A percentile compares a stretch with the other conserved stretches of the same genome.
Evolutionary conservation across 768 basidiomycete genomes (phyloP).

Genomic region (Crassisporium funariophilum): DNA sequence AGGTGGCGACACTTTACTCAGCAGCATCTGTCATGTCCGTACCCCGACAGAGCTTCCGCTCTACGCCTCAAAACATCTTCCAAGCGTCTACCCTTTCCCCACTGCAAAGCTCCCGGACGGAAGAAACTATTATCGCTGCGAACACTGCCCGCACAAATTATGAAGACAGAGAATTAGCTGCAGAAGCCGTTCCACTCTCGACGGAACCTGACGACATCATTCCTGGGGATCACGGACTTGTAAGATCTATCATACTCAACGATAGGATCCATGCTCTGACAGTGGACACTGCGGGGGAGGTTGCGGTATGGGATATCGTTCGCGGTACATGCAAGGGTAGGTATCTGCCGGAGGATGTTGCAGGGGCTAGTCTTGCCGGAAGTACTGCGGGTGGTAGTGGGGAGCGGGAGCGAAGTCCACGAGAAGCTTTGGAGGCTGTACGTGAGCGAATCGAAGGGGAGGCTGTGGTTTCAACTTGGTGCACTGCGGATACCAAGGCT

Average conservation of each 20-base stretch:
- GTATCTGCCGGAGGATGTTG: conserved; percentile 67
- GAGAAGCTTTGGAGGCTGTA: conserved; percentile 86
- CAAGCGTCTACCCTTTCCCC: conserved; percentile 22
- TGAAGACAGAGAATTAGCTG: conserved; percentile 78
- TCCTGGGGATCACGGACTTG: conserved; percentile 76
- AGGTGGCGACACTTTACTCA: conserved; percentile 86
- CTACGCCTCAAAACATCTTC: conserved; percentile 30
- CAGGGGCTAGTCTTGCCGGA: conserved; percentile 51
- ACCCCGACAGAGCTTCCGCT: conserved; percentile 26
- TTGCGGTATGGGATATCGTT: conserved; percentile 93
- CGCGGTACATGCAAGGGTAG: conserved; percentile 73
- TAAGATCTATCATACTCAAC: conserved; percentile 80
- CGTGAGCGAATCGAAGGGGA: conserved; percentile 94
- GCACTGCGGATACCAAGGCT: conserved; percentile 84
- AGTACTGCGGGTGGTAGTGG: conserved; percentile 44
- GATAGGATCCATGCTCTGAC: conserved; percentile 90
- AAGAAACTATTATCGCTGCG: conserved; percentile 37
- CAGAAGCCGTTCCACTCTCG: conserved; percentile 66
- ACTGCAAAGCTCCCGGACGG: conserved; percentile 35
- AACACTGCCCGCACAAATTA: conserved; percentile 51
- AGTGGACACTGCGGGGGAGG: conserved; percentile 84
- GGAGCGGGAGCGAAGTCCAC: conserved; percentile 61
- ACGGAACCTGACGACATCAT: conserved; percentile 69
- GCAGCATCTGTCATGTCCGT: conserved; percentile 80
- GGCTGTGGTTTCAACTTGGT: conserved; percentile 84